Evolutionary conservation across 2,329 filamentous ascomycete species (phyloP).

Genomic region (Colletotrichum sp.): DNA sequence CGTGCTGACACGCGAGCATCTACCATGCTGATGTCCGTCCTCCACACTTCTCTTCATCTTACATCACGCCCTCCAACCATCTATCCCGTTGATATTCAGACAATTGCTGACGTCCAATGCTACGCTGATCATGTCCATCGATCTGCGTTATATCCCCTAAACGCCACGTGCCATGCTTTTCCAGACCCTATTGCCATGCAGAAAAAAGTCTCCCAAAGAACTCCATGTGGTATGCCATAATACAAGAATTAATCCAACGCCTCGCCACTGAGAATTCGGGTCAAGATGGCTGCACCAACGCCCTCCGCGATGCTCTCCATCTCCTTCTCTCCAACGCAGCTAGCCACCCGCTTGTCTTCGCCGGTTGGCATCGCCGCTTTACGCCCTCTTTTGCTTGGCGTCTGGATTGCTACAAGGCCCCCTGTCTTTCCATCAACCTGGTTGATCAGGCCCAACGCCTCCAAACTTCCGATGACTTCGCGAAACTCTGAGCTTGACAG

Average conservation of each 20-base stretch:
- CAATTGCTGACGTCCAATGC: background rate
- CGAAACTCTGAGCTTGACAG: conserved; percentile 92
- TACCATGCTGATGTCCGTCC: background rate
- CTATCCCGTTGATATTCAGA: background rate
- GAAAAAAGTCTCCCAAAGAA: background rate
- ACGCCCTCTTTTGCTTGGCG: conserved; percentile 73
- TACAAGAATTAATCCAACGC: conserved; percentile 53
- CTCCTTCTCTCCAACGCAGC: conserved; percentile 81
- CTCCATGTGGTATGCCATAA: conserved; percentile 13
- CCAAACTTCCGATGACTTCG: conserved; percentile 87
- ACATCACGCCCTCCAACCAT: background rate
- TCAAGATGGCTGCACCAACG: conserved; percentile 64
- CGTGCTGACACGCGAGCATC: background rate
- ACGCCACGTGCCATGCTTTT: conserved; percentile 24
- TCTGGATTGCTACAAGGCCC: conserved; percentile 67
- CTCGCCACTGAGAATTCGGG: conserved; percentile 66
- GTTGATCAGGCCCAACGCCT: conserved; percentile 82
- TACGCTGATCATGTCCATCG: background rate
- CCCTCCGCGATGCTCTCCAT: conserved; percentile 73
- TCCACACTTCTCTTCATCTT: background rate
- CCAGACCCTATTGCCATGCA: conserved; percentile 22
- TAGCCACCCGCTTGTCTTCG: conserved; percentile 81
- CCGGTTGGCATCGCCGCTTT: conserved; percentile 56
- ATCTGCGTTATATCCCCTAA: conserved; percentile 1
- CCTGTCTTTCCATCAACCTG: conserved; percentile 74